A percentile compares a stretch with the other conserved stretches of the same genome.
These are phyloP conservation scores for Oemleria cerasiformis DNA, from an alignment of 306 rosid genomes.

Conservation along the genomic window DNA sequence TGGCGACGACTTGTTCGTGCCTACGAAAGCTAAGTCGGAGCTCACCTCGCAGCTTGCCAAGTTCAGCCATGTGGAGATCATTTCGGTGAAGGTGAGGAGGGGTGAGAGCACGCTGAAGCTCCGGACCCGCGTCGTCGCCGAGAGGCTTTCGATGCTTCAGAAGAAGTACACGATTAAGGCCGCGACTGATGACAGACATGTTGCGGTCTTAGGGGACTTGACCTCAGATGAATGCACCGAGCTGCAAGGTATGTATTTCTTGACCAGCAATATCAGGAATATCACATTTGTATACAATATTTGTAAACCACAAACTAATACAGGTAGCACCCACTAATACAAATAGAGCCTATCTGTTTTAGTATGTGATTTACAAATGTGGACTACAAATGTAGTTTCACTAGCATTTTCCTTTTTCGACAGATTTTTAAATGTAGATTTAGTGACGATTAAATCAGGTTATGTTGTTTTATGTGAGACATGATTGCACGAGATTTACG, in stretches of 20 bases:
- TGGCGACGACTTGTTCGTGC: slow-evolving; percentile 35
- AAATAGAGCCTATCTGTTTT: too few species aligned
- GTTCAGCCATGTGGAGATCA: slow-evolving; percentile 36
- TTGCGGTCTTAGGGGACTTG: slow-evolving; percentile 53
- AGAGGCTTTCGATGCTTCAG: slow-evolving; percentile 41
- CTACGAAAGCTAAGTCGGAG: slow-evolving; percentile 50
- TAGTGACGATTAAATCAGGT: too few species aligned
- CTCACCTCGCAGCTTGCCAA: slow-evolving; percentile 53
- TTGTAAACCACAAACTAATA: too few species aligned
- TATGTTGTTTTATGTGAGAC: neutral
- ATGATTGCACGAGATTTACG: too few species aligned
- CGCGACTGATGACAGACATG: slow-evolving; percentile 54
- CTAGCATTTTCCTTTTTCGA: too few species aligned
- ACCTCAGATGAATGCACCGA: slow-evolving; percentile 54
- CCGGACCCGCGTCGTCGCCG: slow-evolving; percentile 41
- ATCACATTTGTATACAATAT: too few species aligned
- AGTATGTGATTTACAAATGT: too few species aligned
- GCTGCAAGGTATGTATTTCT: slow-evolving; percentile 43
- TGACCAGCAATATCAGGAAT: neutral
- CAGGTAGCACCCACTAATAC: too few species aligned
- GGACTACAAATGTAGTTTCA: too few species aligned
- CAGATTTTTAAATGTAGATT: too few species aligned
- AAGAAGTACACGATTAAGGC: slow-evolving; percentile 56
- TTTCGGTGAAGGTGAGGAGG: slow-evolving; percentile 63
- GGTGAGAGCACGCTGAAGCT: slow-evolving; percentile 47